Evolutionary conservation across 768 basidiomycete species (phyloP).

Genomic region (Strobilomyces dryophilus): DNA sequence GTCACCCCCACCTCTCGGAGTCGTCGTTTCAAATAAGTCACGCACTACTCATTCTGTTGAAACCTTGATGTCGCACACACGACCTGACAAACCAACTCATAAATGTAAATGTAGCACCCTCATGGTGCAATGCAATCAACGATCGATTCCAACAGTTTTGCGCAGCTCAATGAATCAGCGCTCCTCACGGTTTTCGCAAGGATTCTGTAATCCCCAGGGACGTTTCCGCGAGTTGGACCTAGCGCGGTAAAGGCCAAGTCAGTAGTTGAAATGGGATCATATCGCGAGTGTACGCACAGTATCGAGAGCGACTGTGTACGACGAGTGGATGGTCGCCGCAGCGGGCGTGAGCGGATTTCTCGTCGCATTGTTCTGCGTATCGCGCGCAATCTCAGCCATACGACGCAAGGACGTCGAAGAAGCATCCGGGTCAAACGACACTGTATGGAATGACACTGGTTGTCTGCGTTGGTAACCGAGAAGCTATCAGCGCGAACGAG

Average conservation of each 20-base stretch:
- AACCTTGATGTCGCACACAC: not conserved
- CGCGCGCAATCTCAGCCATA: slow-evolving; percentile 51
- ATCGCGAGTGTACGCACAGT: slow-evolving; percentile 31
- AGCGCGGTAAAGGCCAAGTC: too few relatives aligned
- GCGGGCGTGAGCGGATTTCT: slow-evolving; percentile 35
- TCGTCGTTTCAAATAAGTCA: too few relatives aligned
- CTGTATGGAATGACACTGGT: slow-evolving; percentile 53
- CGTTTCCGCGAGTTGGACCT: slow-evolving; percentile 54
- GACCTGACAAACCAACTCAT: not conserved
- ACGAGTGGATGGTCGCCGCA: slow-evolving; percentile 36
- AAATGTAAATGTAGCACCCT: too few relatives aligned
- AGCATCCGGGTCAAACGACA: slow-evolving; percentile 46
- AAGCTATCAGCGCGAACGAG: not conserved
- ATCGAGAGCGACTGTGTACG: slow-evolving; percentile 48
- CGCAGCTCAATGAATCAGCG: slow-evolving; percentile 34
- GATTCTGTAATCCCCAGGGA: slow-evolving; percentile 59
- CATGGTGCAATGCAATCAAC: too few relatives aligned
- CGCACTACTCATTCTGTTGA: too few relatives aligned
- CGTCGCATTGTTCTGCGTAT: slow-evolving; percentile 43
- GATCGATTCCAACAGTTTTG: too few relatives aligned
- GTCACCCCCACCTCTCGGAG: too few relatives aligned
- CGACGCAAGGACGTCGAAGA: slow-evolving; percentile 32
- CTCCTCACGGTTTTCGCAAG: slow-evolving; percentile 51
- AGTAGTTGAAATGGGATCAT: not conserved
- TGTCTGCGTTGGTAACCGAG: slow-evolving; percentile 32